phyloP scores from a whole-genome alignment of 371 early-diverging fungal genomes.

The Mucor saturninus region DNA sequence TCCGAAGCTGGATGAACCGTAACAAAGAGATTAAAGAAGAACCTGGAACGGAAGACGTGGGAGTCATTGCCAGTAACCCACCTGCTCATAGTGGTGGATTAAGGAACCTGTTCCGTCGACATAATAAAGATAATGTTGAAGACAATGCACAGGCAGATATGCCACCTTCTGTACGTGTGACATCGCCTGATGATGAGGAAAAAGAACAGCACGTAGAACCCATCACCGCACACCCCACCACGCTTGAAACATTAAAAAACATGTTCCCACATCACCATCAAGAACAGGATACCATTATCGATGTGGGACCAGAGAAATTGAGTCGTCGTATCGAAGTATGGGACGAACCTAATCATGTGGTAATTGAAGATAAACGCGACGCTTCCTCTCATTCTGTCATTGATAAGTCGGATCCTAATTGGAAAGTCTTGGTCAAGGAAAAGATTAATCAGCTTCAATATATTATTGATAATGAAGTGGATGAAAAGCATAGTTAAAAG shows the following conservation, averaged over 20 bases:
- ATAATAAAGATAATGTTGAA: constrained; percentile 17
- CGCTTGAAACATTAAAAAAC: background rate
- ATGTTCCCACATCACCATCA: constrained; percentile 15
- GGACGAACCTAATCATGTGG: constrained; percentile 42
- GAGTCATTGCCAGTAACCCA: background rate
- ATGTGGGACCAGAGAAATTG: constrained; percentile 8
- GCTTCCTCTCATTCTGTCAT: constrained; percentile 29
- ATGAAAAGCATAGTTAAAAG: background rate
- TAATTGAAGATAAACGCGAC: constrained; percentile 38
- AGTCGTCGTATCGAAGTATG: constrained; percentile 46
- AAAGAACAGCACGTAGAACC: background rate
- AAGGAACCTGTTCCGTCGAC: constrained; percentile 40
- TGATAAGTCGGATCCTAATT: constrained; percentile 37
- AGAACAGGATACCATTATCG: constrained; percentile 4
- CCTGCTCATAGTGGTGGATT: constrained; percentile 21
- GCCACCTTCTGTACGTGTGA: constrained; percentile 1
- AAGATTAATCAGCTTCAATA: constrained; percentile 26
- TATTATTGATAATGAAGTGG: constrained; percentile 10
- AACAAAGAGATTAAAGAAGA: constrained; percentile 19
- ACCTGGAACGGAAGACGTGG: background rate
- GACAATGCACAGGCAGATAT: background rate
- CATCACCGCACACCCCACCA: background rate
- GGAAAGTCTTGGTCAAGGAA: constrained; percentile 29
- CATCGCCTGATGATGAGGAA: constrained; percentile 1
- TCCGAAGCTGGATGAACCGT: constrained; percentile 36